Conservation (phyloP, 2,329 filamentous ascomycete genomes). For the Colletotrichum costaricense region DNA sequence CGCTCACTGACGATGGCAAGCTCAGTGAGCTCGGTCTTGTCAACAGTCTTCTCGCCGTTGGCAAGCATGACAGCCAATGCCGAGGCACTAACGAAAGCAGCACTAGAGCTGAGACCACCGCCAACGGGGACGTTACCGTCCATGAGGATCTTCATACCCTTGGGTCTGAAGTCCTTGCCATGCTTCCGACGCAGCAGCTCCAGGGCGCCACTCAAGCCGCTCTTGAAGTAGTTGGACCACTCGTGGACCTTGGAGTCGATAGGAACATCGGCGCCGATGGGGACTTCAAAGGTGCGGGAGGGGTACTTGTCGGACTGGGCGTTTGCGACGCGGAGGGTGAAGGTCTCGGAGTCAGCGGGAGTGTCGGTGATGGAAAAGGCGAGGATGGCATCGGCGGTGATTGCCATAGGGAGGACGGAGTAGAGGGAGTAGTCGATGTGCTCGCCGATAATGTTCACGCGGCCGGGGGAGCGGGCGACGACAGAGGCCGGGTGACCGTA, state of each 20-base stretch:
- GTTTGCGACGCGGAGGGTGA: constrained; percentile 83
- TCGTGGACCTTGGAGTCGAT: constrained; percentile 90
- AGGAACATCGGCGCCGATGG: constrained; percentile 70
- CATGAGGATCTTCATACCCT: constrained; percentile 87
- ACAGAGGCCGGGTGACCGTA: constrained; percentile 82
- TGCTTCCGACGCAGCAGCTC: constrained; percentile 78
- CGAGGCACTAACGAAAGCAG: constrained; percentile 91
- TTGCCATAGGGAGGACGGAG: constrained; percentile 94
- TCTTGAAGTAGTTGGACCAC: constrained; percentile 99
- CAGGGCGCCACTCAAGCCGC: constrained; percentile 85
- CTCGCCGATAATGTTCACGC: constrained; percentile 98
- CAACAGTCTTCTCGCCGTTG: constrained; percentile 80
- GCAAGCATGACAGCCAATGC: constrained; percentile 89
- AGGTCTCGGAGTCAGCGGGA: constrained; percentile 63
- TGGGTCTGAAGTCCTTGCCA: constrained; percentile 68
- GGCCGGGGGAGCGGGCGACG: constrained; percentile 88
- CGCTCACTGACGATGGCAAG: constrained; percentile 95
- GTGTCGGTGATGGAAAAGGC: constrained; percentile 73
- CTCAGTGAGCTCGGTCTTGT: constrained; percentile 93
- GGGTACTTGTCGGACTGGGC: constrained; percentile 81
- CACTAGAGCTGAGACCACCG: constrained; percentile 92
- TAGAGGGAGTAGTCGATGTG: constrained; percentile 99
- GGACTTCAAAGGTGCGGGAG: constrained; percentile 78
- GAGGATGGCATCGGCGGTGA: constrained; percentile 89
- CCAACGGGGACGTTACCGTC: constrained; percentile 93